Percentiles rank a stretch among this genome's conserved stretches.
Conservation (phyloP, 169 alveolate genomes). For the Theileria orientalis region DNA sequence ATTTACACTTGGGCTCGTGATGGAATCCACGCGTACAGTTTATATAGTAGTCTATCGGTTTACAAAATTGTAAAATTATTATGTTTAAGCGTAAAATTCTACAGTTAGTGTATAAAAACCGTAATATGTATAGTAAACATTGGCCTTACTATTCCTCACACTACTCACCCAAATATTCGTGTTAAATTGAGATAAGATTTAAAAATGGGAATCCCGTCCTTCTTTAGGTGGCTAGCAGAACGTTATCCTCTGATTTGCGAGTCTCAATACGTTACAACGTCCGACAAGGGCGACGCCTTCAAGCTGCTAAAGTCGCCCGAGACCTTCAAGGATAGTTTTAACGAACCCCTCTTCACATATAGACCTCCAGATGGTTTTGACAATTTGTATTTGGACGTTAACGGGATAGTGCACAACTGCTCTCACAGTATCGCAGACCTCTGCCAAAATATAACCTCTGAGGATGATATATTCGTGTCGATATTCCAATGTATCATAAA, state of each 20-base stretch:
- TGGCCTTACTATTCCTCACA: too few relatives aligned
- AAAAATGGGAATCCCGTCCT: conserved; percentile 62
- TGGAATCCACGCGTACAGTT: neutral
- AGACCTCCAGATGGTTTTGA: conserved; percentile 78
- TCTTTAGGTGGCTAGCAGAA: conserved; percentile 64
- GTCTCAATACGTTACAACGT: conserved; percentile 33
- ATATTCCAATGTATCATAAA: conserved; percentile 87
- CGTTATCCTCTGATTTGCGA: conserved; percentile 69
- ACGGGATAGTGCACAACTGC: conserved; percentile 94
- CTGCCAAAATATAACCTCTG: conserved; percentile 61
- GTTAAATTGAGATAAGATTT: neutral
- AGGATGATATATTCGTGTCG: conserved; percentile 80
- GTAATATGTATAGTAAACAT: too few relatives aligned
- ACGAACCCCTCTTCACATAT: neutral
- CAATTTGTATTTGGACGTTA: conserved; percentile 92
- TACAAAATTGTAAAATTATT: too few relatives aligned
- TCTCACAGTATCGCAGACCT: conserved; percentile 84
- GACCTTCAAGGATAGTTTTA: neutral
- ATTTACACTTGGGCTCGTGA: neutral
- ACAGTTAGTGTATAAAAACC: too few relatives aligned
- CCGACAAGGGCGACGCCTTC: conserved; percentile 65
- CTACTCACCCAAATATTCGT: too few relatives aligned
- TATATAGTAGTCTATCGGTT: neutral
- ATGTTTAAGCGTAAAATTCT: too few relatives aligned
- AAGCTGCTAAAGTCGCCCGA: conserved; percentile 30